Percentiles rank a stretch among this genome's conserved stretches.
These are phyloP conservation scores for Mycena metata DNA, from an alignment of 768 basidiomycete species.

Conservation along the genomic window DNA sequence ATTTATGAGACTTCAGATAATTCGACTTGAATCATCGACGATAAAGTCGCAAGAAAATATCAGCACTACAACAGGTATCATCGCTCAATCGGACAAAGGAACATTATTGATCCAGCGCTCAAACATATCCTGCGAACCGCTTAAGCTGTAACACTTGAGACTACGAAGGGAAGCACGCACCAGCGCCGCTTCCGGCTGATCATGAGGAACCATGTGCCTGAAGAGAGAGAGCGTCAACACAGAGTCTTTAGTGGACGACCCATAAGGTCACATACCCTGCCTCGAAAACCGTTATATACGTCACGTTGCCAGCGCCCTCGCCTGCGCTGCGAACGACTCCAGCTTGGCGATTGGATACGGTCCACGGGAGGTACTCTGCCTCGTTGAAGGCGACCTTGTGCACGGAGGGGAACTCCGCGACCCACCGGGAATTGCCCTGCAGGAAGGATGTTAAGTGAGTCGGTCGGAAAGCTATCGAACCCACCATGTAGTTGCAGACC, in stretches of 20 bases:
- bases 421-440: conserved; percentile 17
- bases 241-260: neutral
- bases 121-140: conserved; percentile 21
- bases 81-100: conserved; percentile 15
- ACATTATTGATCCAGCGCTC: conserved; percentile 9
- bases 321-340: conserved; percentile 23
- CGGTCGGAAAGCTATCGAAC: neutral
- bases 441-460: neutral
- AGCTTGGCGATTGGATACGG: conserved; percentile 6
- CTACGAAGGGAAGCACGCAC: conserved; percentile 9
- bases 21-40: too few relatives aligned
- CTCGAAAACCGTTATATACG: conserved; percentile 24
- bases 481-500: conserved; percentile 28
- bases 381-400: conserved; percentile 19
- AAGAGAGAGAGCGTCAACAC: neutral
- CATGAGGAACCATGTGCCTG: conserved; percentile 30
- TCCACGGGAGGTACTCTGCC: conserved; percentile 22
- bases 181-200: conserved; percentile 28
- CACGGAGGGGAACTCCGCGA: conserved; percentile 8
- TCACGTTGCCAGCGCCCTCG: conserved; percentile 24
- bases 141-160: neutral
- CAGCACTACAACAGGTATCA: too few relatives aligned
- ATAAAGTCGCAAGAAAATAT: too few relatives aligned
- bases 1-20: too few relatives aligned
- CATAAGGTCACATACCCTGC: conserved; percentile 16